Conservation (phyloP, 2,329 filamentous ascomycete genomes). For the Erysiphe pulchra region DNA sequence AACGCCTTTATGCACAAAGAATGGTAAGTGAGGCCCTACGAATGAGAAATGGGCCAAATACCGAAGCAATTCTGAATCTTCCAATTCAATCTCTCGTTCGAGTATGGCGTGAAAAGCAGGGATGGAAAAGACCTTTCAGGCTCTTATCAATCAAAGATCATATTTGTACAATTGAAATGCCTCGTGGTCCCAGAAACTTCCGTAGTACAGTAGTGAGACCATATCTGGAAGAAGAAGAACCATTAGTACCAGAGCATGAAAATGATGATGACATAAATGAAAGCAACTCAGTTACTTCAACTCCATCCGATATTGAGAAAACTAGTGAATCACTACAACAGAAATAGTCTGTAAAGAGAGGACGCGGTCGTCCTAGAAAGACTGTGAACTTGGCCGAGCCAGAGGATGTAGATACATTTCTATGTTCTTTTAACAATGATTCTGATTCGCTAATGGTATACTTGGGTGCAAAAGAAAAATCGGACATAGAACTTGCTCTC, state of each 20-base stretch:
- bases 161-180: background rate
- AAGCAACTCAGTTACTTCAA: background rate
- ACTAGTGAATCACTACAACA: background rate
- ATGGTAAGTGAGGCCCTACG: no score
- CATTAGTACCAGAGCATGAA: background rate
- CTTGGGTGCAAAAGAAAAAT: no score
- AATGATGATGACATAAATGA: background rate
- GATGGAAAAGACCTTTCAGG: background rate
- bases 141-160: background rate
- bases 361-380: background rate
- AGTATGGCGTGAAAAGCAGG: background rate
- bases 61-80: no score
- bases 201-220: background rate
- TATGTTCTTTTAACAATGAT: no score
- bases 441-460: no score
- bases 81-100: no score
- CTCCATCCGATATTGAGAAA: background rate
- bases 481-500: background rate
- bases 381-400: background rate
- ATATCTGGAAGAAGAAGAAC: background rate
- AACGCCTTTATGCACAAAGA: no score
- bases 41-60: no score
- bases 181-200: background rate
- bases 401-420: no score
- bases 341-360: background rate